phyloP scores from a whole-genome alignment of 108 stramenopile genomes.

The Nannochloropsis salina region DNA sequence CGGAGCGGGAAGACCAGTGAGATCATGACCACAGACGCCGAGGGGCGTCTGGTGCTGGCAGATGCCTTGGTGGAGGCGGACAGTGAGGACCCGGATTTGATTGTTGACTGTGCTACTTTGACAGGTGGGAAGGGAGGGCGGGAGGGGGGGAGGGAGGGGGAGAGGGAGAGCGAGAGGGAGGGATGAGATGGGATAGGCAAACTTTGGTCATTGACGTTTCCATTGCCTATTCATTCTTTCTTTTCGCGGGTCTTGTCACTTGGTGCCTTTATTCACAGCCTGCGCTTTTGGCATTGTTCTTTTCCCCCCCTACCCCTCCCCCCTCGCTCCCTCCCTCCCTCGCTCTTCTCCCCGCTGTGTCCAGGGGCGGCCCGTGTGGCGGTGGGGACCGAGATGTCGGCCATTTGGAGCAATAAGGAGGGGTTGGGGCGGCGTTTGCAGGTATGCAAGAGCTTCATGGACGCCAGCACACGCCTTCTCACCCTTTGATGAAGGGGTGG shows the following conservation, averaged over 20 bases:
- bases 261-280: no score
- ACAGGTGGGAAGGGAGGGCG: slow-evolving; percentile 33
- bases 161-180: no score
- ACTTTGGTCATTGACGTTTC: no score
- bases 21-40: slow-evolving; percentile 49
- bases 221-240: neutral
- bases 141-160: no score
- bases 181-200: no score
- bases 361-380: slow-evolving; percentile 44
- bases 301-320: neutral
- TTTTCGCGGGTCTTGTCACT: no score
- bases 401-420: slow-evolving; percentile 43
- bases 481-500: no score
- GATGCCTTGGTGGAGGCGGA: slow-evolving; percentile 55
- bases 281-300: no score
- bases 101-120: slow-evolving; percentile 44
- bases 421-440: slow-evolving; percentile 22
- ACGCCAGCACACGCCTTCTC: no score
- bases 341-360: neutral
- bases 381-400: slow-evolving; percentile 38
- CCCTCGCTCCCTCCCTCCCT: neutral
- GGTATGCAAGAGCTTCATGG: no score
- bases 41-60: slow-evolving; percentile 61
- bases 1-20: slow-evolving; percentile 56
- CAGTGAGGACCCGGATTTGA: slow-evolving; percentile 44